Conservation (phyloP, 148 eudicot genomes). For the Cornus controversa region DNA sequence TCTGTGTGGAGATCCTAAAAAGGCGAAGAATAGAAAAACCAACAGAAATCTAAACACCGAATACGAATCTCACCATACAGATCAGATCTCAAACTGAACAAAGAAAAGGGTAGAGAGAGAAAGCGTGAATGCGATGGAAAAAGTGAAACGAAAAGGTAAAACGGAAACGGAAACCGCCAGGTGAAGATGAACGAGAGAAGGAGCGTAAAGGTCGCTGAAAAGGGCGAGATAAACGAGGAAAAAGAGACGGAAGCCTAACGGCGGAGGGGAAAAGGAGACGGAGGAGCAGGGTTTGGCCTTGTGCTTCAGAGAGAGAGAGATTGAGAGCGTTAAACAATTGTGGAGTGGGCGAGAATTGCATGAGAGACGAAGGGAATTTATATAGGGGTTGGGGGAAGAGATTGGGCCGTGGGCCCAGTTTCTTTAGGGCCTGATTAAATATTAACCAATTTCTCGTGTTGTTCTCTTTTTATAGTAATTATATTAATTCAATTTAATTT, state of each 20-base stretch:
- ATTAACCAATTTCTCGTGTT: background rate
- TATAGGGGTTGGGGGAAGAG: slow-evolving; percentile 35
- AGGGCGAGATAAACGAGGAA: background rate
- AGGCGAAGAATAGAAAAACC: background rate
- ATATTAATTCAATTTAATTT: background rate
- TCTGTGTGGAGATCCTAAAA: background rate
- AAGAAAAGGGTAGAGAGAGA: background rate
- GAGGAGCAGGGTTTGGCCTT: no score
- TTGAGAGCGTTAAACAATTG: slow-evolving; percentile 17
- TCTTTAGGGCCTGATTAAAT: background rate
- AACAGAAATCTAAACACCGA: slow-evolving; percentile 28
- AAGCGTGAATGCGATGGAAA: background rate
- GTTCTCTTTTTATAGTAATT: background rate
- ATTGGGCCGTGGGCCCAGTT: slow-evolving; percentile 2
- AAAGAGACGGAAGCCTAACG: slow-evolving; percentile 20
- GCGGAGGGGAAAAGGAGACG: slow-evolving; percentile 1
- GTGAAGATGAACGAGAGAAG: background rate
- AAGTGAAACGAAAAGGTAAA: background rate
- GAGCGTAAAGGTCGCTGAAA: background rate
- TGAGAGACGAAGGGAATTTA: slow-evolving; percentile 33
- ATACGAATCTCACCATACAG: background rate
- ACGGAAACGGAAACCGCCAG: no score
- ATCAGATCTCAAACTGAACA: no score
- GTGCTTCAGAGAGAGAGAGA: slow-evolving; percentile 8
- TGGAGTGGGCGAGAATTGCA: slow-evolving; percentile 63